Evolutionary conservation across 441 rosid species (phyloP), one percentile per base, ranked within the genome.

Genomic region (Adansonia grandidieri): DNA sequence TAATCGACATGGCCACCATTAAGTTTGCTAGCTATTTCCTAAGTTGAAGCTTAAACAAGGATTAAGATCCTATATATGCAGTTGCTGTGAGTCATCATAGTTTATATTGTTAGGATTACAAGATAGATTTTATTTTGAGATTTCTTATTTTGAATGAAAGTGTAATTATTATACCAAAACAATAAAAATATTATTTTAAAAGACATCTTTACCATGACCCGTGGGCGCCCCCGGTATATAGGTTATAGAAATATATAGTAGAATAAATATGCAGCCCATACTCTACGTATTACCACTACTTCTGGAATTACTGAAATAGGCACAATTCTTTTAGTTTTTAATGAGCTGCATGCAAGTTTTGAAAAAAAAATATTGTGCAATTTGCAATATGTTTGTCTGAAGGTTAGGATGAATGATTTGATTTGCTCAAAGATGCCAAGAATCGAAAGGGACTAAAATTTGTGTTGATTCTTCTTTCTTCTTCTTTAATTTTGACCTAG

Each of bases 401-500:
- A 15, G 11, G 5, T 37, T 7, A 51, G 17, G 10, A 6, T 44
- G 15, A 65, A 7, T 65, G n/a, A 63, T 63, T 5, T 68, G 51
- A 58, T 58, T 44, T 20, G 51, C n/a, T 24, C 14, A 71, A 28
- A 6, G 13, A 71, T 51, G 45, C 37, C 44, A 37, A 64, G 9
- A 64, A 64, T 32, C 37, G 37, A 32, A 32, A 32, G 37, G 37
- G 37, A 32, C 37, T 32, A 32, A 32, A 32, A 32, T 32, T 32
- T 32, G 37, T 2, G 37, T 32, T 32, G 37, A 32, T 32, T 32
- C 37, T 32, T 32, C 37, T 32, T 32, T 32, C 3, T 32, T 32
- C 37, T 32, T 32, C 37, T 32, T 53, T 53, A 53, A 6, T 8
- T 13, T 70, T 71, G 74, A 70, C 74, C 60, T 20, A 24, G 74